Conservation (phyloP, 163 green algal genomes). For the Picocystis sp. region DNA sequence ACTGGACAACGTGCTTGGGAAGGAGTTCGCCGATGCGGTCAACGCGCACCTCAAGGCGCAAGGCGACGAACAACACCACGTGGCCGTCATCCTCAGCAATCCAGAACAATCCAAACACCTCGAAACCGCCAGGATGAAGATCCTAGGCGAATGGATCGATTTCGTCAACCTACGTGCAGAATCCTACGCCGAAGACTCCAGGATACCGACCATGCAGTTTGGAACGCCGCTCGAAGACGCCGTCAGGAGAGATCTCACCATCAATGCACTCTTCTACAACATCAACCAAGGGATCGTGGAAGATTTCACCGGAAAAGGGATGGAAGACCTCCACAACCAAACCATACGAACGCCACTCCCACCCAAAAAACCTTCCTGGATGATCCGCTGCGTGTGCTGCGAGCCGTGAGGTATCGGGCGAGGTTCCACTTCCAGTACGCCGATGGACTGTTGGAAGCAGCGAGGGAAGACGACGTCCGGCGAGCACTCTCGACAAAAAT, state of each 20-base stretch:
- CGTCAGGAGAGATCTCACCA: constrained; percentile 60
- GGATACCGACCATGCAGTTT: constrained; percentile 84
- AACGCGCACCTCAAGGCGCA: constrained; percentile 57
- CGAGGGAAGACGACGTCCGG: constrained; percentile 45
- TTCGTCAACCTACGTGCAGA: constrained; percentile 91
- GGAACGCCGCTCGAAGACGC: constrained; percentile 24
- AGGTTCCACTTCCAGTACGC: constrained; percentile 81
- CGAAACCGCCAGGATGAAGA: constrained; percentile 83
- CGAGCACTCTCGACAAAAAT: constrained; percentile 20
- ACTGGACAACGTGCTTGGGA: constrained; percentile 75
- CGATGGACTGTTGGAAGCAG: constrained; percentile 45
- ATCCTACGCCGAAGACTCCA: constrained; percentile 65
- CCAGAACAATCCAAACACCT: constrained; percentile 97
- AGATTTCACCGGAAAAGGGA: constrained; percentile 50
- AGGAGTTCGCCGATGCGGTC: constrained; percentile 74
- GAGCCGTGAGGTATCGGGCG: constrained; percentile 77
- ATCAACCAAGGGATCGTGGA: constrained; percentile 54
- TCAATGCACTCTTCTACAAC: constrained; percentile 98
- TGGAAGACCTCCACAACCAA: constrained; percentile 58
- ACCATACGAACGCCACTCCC: constrained; percentile 78
- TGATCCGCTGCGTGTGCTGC: constrained; percentile 82
- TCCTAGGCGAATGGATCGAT: constrained; percentile 57
- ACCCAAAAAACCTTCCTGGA: constrained; percentile 79
- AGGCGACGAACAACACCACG: constrained; percentile 37
- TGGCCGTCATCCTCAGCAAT: constrained; percentile 82